Evolutionary conservation across 2,329 filamentous ascomycete genomes (phyloP).

Genomic region (Dactylellina haptotyla): DNA sequence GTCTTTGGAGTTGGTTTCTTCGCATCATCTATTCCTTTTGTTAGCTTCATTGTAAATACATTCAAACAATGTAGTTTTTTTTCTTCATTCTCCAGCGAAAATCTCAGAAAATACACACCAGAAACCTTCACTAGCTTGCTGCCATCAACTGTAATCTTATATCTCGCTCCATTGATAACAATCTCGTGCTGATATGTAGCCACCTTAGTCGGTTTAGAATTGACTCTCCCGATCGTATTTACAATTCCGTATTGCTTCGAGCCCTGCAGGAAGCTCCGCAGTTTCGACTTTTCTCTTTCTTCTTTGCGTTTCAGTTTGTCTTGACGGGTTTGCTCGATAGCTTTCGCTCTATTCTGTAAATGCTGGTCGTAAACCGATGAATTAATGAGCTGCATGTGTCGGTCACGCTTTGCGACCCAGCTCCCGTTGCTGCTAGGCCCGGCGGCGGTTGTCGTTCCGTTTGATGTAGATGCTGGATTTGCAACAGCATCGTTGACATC

Average conservation of each 20-base stretch:
- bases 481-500: constrained; percentile 26
- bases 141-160: constrained; percentile 77
- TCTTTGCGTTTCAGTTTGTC: constrained; percentile 69
- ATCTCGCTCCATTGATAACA: constrained; percentile 76
- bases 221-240: constrained; percentile 42
- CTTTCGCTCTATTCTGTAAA: constrained; percentile 73
- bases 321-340: constrained; percentile 75
- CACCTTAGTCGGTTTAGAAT: constrained; percentile 58
- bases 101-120: constrained; percentile 67
- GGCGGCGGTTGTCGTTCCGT: constrained; percentile 57
- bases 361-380: constrained; percentile 80
- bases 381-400: constrained; percentile 85
- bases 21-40: constrained; percentile 61
- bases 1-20: constrained; percentile 78
- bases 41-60: constrained; percentile 37
- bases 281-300: constrained; percentile 70
- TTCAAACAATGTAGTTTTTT: constrained; percentile 5
- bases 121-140: constrained; percentile 81
- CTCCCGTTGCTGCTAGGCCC: constrained; percentile 59
- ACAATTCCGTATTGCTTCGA: constrained; percentile 58
- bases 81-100: too few relatives aligned
- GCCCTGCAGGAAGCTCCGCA: constrained; percentile 65
- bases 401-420: constrained; percentile 79
- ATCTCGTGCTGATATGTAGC: constrained; percentile 70
- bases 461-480: constrained; percentile 57